These are phyloP conservation scores for Saccharomycopsis fermentans DNA, from an alignment of 805 yeast species.

Conservation along the genomic window DNA sequence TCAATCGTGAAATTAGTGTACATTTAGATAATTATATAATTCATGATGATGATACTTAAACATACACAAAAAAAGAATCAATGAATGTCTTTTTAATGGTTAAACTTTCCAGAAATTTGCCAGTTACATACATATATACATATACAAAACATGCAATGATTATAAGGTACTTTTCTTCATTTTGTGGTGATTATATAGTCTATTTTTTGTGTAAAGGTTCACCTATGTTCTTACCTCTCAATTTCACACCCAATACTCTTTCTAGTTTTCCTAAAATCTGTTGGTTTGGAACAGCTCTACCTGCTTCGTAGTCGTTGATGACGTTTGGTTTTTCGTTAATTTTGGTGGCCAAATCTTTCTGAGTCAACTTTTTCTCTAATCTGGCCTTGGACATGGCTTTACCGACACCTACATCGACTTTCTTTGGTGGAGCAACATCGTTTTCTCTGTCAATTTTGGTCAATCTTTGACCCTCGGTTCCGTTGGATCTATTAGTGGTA, in stretches of 20 bases:
- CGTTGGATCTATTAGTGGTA: constrained; percentile 45
- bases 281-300: constrained; percentile 94
- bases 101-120: constrained; percentile 1
- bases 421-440: constrained; percentile 88
- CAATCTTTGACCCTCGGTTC: constrained; percentile 89
- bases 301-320: constrained; percentile 93
- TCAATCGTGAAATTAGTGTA: background rate
- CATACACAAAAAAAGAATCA: background rate
- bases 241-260: constrained; percentile 86
- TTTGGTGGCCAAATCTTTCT: constrained; percentile 93
- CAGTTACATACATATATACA: background rate
- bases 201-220: constrained; percentile 64
- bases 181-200: constrained; percentile 21
- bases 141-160: background rate
- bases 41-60: background rate
- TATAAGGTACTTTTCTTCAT: constrained; percentile 4
- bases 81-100: background rate
- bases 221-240: constrained; percentile 94
- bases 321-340: constrained; percentile 93
- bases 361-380: constrained; percentile 80
- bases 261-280: constrained; percentile 88
- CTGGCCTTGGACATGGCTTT: constrained; percentile 78
- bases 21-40: background rate
- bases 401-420: constrained; percentile 76
- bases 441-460: constrained; percentile 89